Evolutionary conservation across 805 yeast genomes (phyloP).

Genomic region (Torulaspora microellipsoides): DNA sequence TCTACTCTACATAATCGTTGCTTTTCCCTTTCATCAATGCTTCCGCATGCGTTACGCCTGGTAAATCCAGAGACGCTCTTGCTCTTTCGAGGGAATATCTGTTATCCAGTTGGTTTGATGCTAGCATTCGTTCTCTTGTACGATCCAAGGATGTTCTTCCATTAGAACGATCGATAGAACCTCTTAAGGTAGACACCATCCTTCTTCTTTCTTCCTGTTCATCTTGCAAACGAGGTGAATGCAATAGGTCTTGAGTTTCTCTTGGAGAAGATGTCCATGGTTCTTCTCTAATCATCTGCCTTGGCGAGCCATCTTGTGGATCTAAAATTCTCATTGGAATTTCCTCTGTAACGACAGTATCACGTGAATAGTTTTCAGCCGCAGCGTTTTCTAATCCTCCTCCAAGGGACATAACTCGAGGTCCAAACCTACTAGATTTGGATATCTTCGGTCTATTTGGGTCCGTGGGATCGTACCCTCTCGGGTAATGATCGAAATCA

Average conservation of each 20-base stretch:
- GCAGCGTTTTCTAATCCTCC: constrained; percentile 19
- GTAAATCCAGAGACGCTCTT: constrained; percentile 39
- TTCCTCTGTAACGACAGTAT: constrained; percentile 37
- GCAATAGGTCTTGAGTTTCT: constrained; percentile 26
- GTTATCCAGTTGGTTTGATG: constrained; percentile 36
- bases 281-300: constrained; percentile 20
- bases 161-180: constrained; percentile 2
- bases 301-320: constrained; percentile 29
- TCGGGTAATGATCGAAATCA: constrained; percentile 62
- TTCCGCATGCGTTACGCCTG: constrained; percentile 39
- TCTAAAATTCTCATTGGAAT: constrained; percentile 34
- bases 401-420: constrained; percentile 30
- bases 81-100: constrained; percentile 40
- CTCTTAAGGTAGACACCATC: constrained; percentile 7
- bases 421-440: constrained; percentile 37
- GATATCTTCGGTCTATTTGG: constrained; percentile 56
- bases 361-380: constrained; percentile 23
- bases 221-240: constrained; percentile 20
- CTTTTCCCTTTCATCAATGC: constrained; percentile 24
- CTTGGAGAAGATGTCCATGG: constrained; percentile 24
- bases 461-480: constrained; percentile 74
- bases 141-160: constrained; percentile 37
- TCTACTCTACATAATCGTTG: constrained; percentile 7
- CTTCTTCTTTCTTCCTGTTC: constrained; percentile 4
- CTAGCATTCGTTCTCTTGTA: constrained; percentile 37